Base-by-base conservation (phyloP, 2,329 filamentous ascomycete genomes). In the Monilinia polystroma region DNA sequence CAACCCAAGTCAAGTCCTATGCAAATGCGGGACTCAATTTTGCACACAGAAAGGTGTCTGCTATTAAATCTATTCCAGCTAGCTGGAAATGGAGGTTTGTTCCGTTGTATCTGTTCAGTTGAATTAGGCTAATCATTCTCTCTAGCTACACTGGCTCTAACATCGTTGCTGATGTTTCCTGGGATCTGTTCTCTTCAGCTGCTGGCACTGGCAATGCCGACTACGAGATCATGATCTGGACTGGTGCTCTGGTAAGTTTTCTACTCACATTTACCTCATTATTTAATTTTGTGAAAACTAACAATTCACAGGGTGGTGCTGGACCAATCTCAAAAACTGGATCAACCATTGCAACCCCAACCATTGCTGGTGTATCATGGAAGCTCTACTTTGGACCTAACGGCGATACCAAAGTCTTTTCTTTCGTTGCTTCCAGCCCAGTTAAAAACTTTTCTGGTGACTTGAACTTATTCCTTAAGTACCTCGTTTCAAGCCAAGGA, bases 211-310 rank as follows among this genome's bases (percentile, higher is more conserved):
- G 77, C 41, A 80, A 79, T 53, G 74, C 80, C n/a, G 79, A 85
- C 71, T 88, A 85, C 73, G 87, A 89, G 76, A 79, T 89, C 72
- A 90, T 90, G 87, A 81, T 90, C 70, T 90, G 87, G 87, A 77
- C 85, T 35, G 81, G 78, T 4, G 84, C 83, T 41, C 76, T 87
- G 26, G 58, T 62, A 49, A 41, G 58, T 35, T 1, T 12, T n/a
- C 23, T 10, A 20, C 7, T 32, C 11, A 1, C 6, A 26, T 14
- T 51, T 3, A 4, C 1, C 14, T 38, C 5, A 4, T 23, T 38
- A 2, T 60, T n/a, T 4, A 14, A 51, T 11, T 1, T 26, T 20
- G 6, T 8, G 20, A 35, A 62, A 20, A 51, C 45, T 51, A 38
- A 62, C 58, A 10, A 51, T 18, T 62, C 3, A 10, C n/a, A 62